These are phyloP conservation scores for Starmerella vaccinii DNA, from an alignment of 805 yeast species.

Conservation along the genomic window DNA sequence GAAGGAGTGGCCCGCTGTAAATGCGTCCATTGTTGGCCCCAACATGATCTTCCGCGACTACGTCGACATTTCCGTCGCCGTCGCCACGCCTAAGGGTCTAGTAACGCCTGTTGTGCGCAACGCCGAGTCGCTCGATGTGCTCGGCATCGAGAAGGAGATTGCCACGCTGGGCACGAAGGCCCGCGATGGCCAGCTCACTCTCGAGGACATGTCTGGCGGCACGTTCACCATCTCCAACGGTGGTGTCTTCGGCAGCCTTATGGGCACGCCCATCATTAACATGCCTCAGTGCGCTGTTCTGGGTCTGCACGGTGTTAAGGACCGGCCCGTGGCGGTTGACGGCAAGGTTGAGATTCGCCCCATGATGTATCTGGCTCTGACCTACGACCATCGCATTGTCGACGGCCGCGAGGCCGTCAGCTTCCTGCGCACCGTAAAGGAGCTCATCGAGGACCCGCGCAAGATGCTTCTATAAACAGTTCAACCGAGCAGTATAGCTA, in stretches of 20 bases:
- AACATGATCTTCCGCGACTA: slow-evolving; percentile 87
- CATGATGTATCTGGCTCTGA: slow-evolving; percentile 98
- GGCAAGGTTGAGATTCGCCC: slow-evolving; percentile 96
- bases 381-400: slow-evolving; percentile 94
- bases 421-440: slow-evolving; percentile 91
- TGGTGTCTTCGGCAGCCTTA: slow-evolving; percentile 95
- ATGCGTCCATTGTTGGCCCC: slow-evolving; percentile 75
- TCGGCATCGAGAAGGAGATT: slow-evolving; percentile 86
- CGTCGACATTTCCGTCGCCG: slow-evolving; percentile 91
- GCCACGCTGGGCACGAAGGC: slow-evolving; percentile 77
- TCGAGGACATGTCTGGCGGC: slow-evolving; percentile 99
- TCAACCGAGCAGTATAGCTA: neutral
- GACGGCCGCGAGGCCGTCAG: slow-evolving; percentile 99
- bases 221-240: slow-evolving; percentile 98
- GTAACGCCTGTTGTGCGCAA: slow-evolving; percentile 97
- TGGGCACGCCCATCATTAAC: slow-evolving; percentile 97
- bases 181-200: slow-evolving; percentile 88
- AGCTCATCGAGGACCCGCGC: slow-evolving; percentile 96
- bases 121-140: slow-evolving; percentile 78
- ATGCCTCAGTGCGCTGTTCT: slow-evolving; percentile 96
- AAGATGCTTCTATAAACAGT: slow-evolving; percentile 62
- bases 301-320: slow-evolving; percentile 95
- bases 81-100: slow-evolving; percentile 97
- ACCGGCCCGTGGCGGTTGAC: slow-evolving; percentile 91
- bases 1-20: slow-evolving; percentile 89